phyloP scores from a whole-genome alignment of 2,329 filamentous ascomycete genomes.

The Geoglossum cookeanum region DNA sequence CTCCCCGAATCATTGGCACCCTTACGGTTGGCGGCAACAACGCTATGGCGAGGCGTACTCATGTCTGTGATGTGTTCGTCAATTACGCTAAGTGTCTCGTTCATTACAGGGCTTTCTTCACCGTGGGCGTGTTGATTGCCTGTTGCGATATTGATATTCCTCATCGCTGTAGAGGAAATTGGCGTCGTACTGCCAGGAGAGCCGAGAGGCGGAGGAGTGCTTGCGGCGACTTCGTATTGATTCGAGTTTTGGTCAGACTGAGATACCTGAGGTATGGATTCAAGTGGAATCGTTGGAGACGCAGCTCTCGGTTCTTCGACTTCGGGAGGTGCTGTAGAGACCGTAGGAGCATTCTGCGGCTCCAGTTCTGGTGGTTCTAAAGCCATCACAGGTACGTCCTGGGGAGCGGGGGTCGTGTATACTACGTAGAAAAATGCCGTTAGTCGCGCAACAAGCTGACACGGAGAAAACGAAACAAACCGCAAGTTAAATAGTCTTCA shows the following conservation, averaged over 20 bases:
- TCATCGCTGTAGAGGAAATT: neutral
- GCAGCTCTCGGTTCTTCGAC: neutral
- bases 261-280: neutral
- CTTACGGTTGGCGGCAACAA: slow-evolving; percentile 31
- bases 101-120: slow-evolving; percentile 62
- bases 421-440: neutral
- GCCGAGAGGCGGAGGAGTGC: neutral
- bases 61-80: slow-evolving; percentile 93
- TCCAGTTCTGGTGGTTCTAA: neutral
- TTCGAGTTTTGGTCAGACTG: neutral
- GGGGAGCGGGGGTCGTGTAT: neutral
- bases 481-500: neutral
- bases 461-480: slow-evolving; percentile 1
- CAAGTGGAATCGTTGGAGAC: neutral
- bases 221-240: neutral
- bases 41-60: slow-evolving; percentile 35
- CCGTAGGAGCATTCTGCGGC: neutral
- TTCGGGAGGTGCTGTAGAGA: neutral
- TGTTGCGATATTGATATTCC: slow-evolving; percentile 1
- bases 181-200: neutral
- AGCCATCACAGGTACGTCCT: neutral
- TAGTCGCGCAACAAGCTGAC: neutral
- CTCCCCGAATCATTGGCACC: slow-evolving; percentile 60
- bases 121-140: slow-evolving; percentile 25
- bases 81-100: slow-evolving; percentile 88